A percentile compares a stretch with the other conserved stretches of the same genome.
Evolutionary conservation across 176 grass and related monocot genomes (phyloP).

Genomic region (Lolium multiflorum): DNA sequence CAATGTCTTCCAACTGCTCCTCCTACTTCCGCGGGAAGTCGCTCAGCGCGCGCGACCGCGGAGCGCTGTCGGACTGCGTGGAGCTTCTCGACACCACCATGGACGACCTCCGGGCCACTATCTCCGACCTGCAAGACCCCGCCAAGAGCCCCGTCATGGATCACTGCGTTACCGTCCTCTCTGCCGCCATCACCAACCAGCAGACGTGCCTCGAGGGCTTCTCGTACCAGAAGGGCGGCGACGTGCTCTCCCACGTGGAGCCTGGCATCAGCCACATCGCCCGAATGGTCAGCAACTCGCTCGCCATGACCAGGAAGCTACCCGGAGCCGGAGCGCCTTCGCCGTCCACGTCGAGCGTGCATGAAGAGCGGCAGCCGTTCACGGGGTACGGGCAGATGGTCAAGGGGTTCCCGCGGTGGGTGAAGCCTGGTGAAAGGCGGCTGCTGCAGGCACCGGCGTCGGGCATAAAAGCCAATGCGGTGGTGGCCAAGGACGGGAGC

Average conservation of each 20-base stretch:
- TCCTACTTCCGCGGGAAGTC: slow-evolving; percentile 44
- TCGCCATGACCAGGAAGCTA: slow-evolving; percentile 84
- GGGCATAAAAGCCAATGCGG: slow-evolving; percentile 40
- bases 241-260: slow-evolving; percentile 57
- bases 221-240: slow-evolving; percentile 45
- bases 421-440: slow-evolving; percentile 52
- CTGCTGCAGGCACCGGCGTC: slow-evolving; percentile 64
- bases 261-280: slow-evolving; percentile 47
- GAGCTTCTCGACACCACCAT: slow-evolving; percentile 67
- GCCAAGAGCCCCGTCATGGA: neutral
- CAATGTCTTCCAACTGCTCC: slow-evolving; percentile 59
- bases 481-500: slow-evolving; percentile 77
- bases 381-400: slow-evolving; percentile 71
- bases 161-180: slow-evolving; percentile 72
- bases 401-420: slow-evolving; percentile 68
- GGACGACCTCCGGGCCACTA: slow-evolving; percentile 61
- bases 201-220: slow-evolving; percentile 86
- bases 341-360: neutral
- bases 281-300: slow-evolving; percentile 79
- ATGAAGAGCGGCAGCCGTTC: slow-evolving; percentile 48
- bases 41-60: slow-evolving; percentile 43
- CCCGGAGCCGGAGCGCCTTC: slow-evolving; percentile 7
- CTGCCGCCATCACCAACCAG: slow-evolving; percentile 90
- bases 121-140: slow-evolving; percentile 34
- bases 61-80: slow-evolving; percentile 73